A percentile compares a stretch with the other conserved stretches of the same genome.
Conservation (phyloP, 2,329 filamentous ascomycete genomes). For the Colletotrichum sp. region DNA sequence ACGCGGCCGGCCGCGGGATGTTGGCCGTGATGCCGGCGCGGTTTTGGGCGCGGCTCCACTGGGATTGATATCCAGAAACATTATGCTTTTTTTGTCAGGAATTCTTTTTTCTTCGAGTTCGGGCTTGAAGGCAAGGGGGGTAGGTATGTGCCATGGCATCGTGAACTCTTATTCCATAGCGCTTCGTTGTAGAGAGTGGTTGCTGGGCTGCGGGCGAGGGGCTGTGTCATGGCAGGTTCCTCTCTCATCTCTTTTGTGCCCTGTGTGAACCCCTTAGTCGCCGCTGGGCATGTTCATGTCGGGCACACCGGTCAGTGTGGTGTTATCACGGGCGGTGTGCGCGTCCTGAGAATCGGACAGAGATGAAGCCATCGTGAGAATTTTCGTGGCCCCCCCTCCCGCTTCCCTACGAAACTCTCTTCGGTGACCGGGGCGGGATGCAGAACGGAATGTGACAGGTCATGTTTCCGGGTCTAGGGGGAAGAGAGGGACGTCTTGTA, state of each 20-base stretch:
- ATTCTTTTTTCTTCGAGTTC: neutral
- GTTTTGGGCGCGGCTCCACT: neutral
- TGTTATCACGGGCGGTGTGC: neutral
- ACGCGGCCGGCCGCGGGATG: neutral
- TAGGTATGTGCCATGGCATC: neutral
- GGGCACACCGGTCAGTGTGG: neutral
- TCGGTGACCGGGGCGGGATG: neutral
- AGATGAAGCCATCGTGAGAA: neutral
- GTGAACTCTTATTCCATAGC: neutral
- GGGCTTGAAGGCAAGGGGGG: neutral
- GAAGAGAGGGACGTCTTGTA: neutral
- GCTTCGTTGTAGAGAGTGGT: neutral
- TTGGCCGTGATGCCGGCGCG: neutral
- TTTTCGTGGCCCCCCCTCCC: neutral
- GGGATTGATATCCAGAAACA: neutral
- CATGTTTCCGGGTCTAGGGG: neutral
- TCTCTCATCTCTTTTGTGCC: neutral
- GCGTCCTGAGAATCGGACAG: neutral
- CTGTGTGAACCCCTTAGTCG: too few species aligned
- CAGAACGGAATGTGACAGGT: neutral
- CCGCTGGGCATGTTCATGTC: neutral
- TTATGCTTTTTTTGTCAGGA: neutral
- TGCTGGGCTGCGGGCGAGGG: neutral
- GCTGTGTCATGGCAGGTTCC: neutral
- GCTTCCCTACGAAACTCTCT: neutral